Base-by-base conservation (phyloP, 306 rosid species). In the Dalbergia oliveri region DNA sequence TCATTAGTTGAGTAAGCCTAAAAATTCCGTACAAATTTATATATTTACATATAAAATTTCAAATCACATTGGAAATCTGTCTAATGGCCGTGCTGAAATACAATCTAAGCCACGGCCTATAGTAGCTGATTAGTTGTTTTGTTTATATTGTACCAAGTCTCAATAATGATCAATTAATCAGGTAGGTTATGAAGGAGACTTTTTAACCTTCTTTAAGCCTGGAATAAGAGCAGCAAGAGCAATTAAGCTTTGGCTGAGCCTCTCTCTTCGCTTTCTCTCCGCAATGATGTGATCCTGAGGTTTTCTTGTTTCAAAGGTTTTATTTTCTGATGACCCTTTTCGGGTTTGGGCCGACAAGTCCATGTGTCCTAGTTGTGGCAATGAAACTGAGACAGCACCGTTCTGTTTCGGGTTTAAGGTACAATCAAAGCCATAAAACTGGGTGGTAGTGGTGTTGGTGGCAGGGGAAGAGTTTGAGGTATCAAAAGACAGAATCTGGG, bases 251-350 rank as follows among this genome's bases (percentile, higher is more conserved):
- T 88, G 92, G 84, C 87, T 84, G 57, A 91, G 90, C 71, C 90
- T 94, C 87, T 92, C 96, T 80, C 98, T 87, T 12, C 98, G 82
- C 76, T 84, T 92, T 68, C 98, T 85, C 75, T 90, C 98, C 0
- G 98, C 96, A 37, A 94, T 69, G 60, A 94, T 83, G 81, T 94
- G 98, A 13, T 89, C 94, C 76, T 88, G 90, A 0, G 43, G 62
- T 44, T 57, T 37, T 31, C 39, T 56, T 4, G 81, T 47, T 23
- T 68, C 73, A 19, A 9, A 6, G 37, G 51, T 43, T 34, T 34
- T 68, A 6, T 71, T 71, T 47, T 61, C 11, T 0, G 72, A 11
- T 5, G 72, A 23, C 13, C 82, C 83, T 31, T 77, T 66, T n/a
- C 58, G 69, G 7, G 37, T 11, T 45, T 69, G 47, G 45, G 41